These are phyloP conservation scores for Thymus mandschuricus DNA, from an alignment of 257 asterid species.

Conservation along the genomic window DNA sequence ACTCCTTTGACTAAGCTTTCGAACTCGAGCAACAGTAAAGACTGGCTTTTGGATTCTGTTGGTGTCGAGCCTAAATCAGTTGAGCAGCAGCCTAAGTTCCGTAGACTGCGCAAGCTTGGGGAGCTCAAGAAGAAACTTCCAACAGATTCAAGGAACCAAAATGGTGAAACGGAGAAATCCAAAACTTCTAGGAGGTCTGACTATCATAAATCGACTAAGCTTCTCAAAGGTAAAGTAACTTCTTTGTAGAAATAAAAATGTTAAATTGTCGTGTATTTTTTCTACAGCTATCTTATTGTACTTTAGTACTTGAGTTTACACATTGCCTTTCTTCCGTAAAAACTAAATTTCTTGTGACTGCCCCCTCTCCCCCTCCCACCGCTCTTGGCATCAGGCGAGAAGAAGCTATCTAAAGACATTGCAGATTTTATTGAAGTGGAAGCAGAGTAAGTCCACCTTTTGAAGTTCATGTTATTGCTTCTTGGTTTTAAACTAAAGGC, in stretches of 20 bases:
- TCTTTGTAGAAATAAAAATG: conserved; percentile 20
- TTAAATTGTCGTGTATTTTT: conserved; percentile 13
- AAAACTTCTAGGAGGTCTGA: too few species aligned
- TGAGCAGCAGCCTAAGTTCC: conserved; percentile 62
- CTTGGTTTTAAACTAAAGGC: conserved; percentile 18
- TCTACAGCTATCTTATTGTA: conserved; percentile 4
- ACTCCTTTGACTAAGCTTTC: conserved; percentile 48
- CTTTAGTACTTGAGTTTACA: conserved; percentile 11
- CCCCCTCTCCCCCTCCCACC: background rate
- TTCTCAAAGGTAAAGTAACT: background rate
- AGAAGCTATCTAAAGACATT: conserved; percentile 41
- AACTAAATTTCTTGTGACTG: conserved; percentile 9
- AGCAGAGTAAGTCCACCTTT: conserved; percentile 79
- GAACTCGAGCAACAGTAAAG: conserved; percentile 56
- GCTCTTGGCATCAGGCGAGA: conserved; percentile 52
- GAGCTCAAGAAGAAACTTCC: conserved; percentile 45
- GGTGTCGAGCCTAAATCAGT: conserved; percentile 50
- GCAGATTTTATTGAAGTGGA: conserved; percentile 72
- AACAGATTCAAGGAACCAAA: conserved; percentile 29
- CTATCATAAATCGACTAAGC: too few species aligned
- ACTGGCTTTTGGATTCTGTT: conserved; percentile 53
- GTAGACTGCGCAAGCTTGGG: conserved; percentile 75
- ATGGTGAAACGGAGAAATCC: too few species aligned
- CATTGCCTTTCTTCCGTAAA: conserved; percentile 12
- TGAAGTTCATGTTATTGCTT: conserved; percentile 4